Evolutionary conservation across 768 basidiomycete genomes (phyloP).

Genomic region (Amanita exitialis): DNA sequence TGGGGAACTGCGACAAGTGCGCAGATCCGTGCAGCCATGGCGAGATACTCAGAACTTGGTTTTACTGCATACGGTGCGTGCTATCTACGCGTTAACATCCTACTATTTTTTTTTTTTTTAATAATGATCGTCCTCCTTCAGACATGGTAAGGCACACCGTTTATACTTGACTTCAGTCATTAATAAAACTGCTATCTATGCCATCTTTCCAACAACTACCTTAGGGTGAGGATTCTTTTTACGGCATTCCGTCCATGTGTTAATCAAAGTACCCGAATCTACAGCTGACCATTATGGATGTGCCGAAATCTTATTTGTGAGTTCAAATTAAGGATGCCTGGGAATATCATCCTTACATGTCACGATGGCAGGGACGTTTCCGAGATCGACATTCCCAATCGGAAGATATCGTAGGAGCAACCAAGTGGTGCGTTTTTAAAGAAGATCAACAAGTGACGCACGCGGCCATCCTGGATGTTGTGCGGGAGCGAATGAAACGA

Average conservation of each 20-base stretch:
- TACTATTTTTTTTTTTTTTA: not conserved
- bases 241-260: not conserved
- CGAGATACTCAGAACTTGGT: constrained; percentile 46
- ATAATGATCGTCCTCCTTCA: constrained; percentile 9
- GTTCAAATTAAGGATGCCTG: constrained; percentile 12
- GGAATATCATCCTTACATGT: constrained; percentile 3
- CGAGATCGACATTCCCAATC: constrained; percentile 31
- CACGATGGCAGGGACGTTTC: constrained; percentile 53
- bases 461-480: constrained; percentile 46
- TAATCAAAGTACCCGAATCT: not conserved
- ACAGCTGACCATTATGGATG: constrained; percentile 83
- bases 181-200: not conserved
- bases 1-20: constrained; percentile 69
- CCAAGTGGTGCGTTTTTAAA: constrained; percentile 82
- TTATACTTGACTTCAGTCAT: not conserved
- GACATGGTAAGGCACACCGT: constrained; percentile 26
- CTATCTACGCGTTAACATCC: not conserved
- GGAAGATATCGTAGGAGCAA: constrained; percentile 52
- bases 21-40: constrained; percentile 62
- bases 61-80: constrained; percentile 53
- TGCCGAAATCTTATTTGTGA: constrained; percentile 72
- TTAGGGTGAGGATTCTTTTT: constrained; percentile 20
- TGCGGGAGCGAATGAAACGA: constrained; percentile 61
- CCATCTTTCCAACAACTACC: not conserved
- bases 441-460: constrained; percentile 34